These are phyloP conservation scores for Colletotrichum chlorophyti DNA, from an alignment of 2,329 filamentous ascomycete genomes.

Conservation along the genomic window DNA sequence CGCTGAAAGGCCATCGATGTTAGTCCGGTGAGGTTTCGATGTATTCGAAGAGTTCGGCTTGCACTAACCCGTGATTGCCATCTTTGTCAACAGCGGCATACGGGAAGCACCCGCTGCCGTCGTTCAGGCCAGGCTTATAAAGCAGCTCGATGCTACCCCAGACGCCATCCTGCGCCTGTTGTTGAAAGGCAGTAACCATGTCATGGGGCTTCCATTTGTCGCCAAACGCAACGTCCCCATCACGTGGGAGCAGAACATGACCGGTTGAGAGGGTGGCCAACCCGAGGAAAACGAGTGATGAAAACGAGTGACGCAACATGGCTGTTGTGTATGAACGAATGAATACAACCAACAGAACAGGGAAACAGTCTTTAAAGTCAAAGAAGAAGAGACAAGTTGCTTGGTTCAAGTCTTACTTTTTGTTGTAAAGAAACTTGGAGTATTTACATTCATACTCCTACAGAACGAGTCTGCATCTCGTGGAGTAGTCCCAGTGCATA, in stretches of 20 bases:
- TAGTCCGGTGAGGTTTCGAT: background rate
- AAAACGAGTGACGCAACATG: background rate
- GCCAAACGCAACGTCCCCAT: background rate
- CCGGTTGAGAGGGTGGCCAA: background rate
- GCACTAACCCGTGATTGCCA: background rate
- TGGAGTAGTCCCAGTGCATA: too few species aligned
- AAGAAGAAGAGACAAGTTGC: background rate
- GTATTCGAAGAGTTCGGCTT: too few species aligned
- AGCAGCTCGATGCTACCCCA: background rate
- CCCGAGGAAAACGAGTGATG: background rate
- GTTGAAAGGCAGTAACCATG: background rate
- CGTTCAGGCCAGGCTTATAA: constrained; percentile 1
- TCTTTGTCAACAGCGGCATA: constrained; percentile 10
- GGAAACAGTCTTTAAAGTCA: too few species aligned
- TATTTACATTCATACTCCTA: too few species aligned
- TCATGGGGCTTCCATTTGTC: background rate
- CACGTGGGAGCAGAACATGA: background rate
- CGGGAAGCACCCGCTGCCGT: background rate
- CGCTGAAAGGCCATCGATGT: background rate
- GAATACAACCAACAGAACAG: background rate
- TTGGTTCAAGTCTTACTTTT: background rate
- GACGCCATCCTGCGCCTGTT: background rate
- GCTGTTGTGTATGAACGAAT: background rate
- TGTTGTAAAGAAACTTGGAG: background rate
- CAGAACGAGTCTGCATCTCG: too few species aligned